Evolutionary conservation across 192 early-diverging fungal genomes (phyloP).

Genomic region (Coemansia sp.): DNA sequence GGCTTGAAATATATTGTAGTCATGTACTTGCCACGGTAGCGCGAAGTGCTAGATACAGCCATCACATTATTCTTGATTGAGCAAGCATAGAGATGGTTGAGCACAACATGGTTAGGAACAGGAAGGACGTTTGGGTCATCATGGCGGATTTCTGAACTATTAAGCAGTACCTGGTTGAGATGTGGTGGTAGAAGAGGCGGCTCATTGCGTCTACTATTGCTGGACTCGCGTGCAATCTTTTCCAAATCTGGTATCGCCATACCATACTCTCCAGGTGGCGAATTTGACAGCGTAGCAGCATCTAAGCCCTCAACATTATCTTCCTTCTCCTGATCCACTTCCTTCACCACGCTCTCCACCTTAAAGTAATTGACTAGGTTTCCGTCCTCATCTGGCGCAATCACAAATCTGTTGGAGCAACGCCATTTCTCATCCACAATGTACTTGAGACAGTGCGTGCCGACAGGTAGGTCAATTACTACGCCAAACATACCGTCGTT

Average conservation of each 20-base stretch:
- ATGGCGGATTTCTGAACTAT: conserved; percentile 63
- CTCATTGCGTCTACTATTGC: conserved; percentile 53
- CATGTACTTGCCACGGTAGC: conserved; percentile 88
- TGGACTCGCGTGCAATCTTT: conserved; percentile 38
- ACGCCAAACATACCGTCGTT: conserved; percentile 44
- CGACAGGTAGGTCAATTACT: conserved; percentile 81
- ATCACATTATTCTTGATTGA: conserved; percentile 94
- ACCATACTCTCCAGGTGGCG: conserved; percentile 66
- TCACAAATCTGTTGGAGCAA: conserved; percentile 85
- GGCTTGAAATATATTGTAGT: conserved; percentile 57
- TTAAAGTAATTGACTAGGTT: conserved; percentile 95
- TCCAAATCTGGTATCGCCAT: conserved; percentile 58
- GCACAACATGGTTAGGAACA: conserved; percentile 86
- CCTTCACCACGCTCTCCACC: conserved; percentile 66
- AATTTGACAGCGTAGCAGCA: conserved; percentile 51
- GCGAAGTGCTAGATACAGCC: conserved; percentile 85
- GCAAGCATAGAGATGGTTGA: conserved; percentile 96
- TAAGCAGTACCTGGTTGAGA: conserved; percentile 88
- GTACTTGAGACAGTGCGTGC: conserved; percentile 95
- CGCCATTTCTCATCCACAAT: conserved; percentile 99
- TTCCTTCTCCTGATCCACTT: conserved; percentile 41
- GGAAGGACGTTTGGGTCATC: conserved; percentile 83
- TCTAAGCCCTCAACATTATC: conserved; percentile 54
- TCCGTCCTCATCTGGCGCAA: conserved; percentile 90
- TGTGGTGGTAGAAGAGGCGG: conserved; percentile 91